These are phyloP conservation scores for Tolypocladium ovalisporum DNA, from an alignment of 2,329 filamentous ascomycete genomes.

Conservation along the genomic window DNA sequence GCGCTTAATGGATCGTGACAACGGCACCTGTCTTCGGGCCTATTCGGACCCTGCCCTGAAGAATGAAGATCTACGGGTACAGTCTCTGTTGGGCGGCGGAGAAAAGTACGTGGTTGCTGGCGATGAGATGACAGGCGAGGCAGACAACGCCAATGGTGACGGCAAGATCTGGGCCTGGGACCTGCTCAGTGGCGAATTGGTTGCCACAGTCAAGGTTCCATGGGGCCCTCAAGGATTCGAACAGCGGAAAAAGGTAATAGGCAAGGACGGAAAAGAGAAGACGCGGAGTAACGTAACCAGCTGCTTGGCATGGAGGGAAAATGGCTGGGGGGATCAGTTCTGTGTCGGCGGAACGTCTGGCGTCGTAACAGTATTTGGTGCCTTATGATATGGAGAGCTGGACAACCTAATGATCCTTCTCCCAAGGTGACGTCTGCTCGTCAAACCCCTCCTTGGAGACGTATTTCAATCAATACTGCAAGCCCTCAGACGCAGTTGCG, in stretches of 20 bases:
- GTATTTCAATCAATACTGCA: background rate
- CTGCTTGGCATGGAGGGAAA: constrained; percentile 51
- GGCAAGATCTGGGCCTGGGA: constrained; percentile 75
- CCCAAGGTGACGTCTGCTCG: background rate
- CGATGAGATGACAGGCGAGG: constrained; percentile 48
- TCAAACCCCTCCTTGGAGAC: background rate
- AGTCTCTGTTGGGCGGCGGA: constrained; percentile 61
- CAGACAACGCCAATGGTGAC: constrained; percentile 24
- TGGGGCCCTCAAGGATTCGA: constrained; percentile 43
- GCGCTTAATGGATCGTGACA: constrained; percentile 68
- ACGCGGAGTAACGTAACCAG: constrained; percentile 48
- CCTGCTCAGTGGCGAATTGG: constrained; percentile 59
- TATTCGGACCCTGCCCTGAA: constrained; percentile 49
- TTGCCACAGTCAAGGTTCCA: constrained; percentile 48
- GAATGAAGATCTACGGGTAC: constrained; percentile 64
- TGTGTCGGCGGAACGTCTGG: constrained; percentile 56
- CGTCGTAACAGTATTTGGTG: constrained; percentile 52
- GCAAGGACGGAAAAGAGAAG: constrained; percentile 50
- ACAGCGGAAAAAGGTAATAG: constrained; percentile 40
- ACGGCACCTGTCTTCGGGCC: constrained; percentile 61
- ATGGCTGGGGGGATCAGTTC: constrained; percentile 53
- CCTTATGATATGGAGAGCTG: constrained; percentile 14
- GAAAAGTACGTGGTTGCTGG: constrained; percentile 74
- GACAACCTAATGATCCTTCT: background rate
- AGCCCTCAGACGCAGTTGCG: background rate